phyloP scores from a whole-genome alignment of 352 stramenopile species.

The Phytophthora multivora region DNA sequence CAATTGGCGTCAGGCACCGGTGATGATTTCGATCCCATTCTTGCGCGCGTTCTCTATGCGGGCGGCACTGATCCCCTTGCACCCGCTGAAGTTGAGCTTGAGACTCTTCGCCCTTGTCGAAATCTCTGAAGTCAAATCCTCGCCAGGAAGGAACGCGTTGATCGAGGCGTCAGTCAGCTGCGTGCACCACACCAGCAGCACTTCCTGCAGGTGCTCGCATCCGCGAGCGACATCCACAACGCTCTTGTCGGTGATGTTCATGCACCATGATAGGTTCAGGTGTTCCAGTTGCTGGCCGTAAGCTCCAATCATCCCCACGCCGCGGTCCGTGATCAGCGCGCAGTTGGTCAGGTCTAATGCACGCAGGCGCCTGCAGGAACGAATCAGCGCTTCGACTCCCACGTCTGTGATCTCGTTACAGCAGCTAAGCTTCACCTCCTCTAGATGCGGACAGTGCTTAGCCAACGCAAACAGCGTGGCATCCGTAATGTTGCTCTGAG shows the following conservation, averaged over 20 bases:
- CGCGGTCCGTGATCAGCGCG: slow-evolving; percentile 76
- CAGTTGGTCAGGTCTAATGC: slow-evolving; percentile 82
- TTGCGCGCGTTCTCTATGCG: slow-evolving; percentile 41
- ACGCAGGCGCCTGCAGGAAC: slow-evolving; percentile 55
- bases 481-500: slow-evolving; percentile 78
- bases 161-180: slow-evolving; percentile 79
- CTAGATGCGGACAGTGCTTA: slow-evolving; percentile 64
- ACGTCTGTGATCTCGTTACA: slow-evolving; percentile 82
- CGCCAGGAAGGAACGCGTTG: slow-evolving; percentile 49
- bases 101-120: slow-evolving; percentile 25
- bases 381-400: slow-evolving; percentile 68
- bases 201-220: slow-evolving; percentile 63
- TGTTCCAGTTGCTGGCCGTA: slow-evolving; percentile 62
- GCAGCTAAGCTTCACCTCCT: slow-evolving; percentile 75
- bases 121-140: slow-evolving; percentile 6
- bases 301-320: slow-evolving; percentile 54
- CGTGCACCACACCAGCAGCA: slow-evolving; percentile 84
- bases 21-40: slow-evolving; percentile 42
- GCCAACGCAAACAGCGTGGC: slow-evolving; percentile 63
- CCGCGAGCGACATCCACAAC: slow-evolving; percentile 67
- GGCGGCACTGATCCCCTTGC: slow-evolving; percentile 56
- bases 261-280: slow-evolving; percentile 87
- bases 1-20: slow-evolving; percentile 22
- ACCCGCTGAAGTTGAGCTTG: slow-evolving; percentile 69
- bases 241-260: slow-evolving; percentile 90